Conservation (phyloP, 1,284 basidiomycete species). For the Mrakiaceae sp. region DNA sequence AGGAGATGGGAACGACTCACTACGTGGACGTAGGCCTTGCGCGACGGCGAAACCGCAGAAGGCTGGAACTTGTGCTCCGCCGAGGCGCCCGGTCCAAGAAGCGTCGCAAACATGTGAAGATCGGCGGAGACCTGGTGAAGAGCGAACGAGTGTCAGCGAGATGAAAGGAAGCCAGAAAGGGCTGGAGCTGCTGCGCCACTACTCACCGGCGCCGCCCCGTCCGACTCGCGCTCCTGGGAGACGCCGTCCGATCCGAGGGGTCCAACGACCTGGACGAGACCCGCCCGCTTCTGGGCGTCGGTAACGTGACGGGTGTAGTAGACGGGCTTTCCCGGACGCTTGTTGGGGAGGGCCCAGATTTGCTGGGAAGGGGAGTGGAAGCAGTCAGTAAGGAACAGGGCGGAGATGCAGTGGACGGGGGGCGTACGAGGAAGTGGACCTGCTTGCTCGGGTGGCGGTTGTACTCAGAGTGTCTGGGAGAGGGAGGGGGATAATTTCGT, state of each 20-base stretch:
- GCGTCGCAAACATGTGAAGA: constrained; percentile 45
- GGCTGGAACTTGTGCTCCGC: constrained; percentile 47
- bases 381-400: background rate
- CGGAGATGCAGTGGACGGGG: background rate
- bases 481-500: background rate
- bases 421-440: constrained; percentile 55
- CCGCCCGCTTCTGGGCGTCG: constrained; percentile 67
- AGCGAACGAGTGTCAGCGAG: constrained; percentile 3
- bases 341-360: constrained; percentile 67
- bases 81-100: constrained; percentile 47
- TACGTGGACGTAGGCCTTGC: constrained; percentile 38
- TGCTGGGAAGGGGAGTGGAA: constrained; percentile 34
- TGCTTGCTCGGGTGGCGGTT: constrained; percentile 50
- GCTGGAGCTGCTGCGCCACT: constrained; percentile 46
- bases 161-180: background rate
- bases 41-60: constrained; percentile 7
- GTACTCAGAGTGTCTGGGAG: constrained; percentile 38
- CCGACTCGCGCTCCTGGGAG: constrained; percentile 47
- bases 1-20: constrained; percentile 10
- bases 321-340: constrained; percentile 48
- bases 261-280: constrained; percentile 57
- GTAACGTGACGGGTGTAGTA: constrained; percentile 78
- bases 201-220: constrained; percentile 55
- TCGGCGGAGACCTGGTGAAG: constrained; percentile 35
- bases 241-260: constrained; percentile 50